Base-by-base conservation (phyloP, 192 early-diverging fungal genomes). In the Mortierella hygrophila region DNA sequence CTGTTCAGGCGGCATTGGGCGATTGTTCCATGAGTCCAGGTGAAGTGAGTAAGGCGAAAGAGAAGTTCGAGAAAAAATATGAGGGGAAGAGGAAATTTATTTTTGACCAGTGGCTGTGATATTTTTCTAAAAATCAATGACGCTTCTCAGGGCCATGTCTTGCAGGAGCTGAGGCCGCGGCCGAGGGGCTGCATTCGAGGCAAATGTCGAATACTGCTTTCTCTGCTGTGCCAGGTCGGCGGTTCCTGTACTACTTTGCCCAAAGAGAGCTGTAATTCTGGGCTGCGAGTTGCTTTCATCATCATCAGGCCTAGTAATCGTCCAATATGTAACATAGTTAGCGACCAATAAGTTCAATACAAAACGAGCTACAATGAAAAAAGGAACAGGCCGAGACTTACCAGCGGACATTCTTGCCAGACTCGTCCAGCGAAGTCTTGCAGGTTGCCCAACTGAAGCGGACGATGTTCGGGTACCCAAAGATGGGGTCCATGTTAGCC, bases 381-480 rank as follows among this genome's bases (percentile, higher is more conserved):
- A 40, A 40, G 6, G 38, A 40, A 40, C 29, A 77, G 52, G 8
- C 10, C 6, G 5, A 5, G 6, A 74, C 78, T 68, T 90, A 91
- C 94, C 95, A 96, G 29, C 70, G 89, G 15, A 95, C 92, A 15
- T 52, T 57, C 20, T 90, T 91, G 6, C 89, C 92, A 6, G 91
- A 80, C 29, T 94, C 93, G 20, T 95, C 92, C 44, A 98, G 84
- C 49, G 94, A 76, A 29, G 94, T 97, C 3, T 87, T 93, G 76
- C 93, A 93, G 23, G 99, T 99, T 2, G 94, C 91, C 98, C 99
- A 99, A 75, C 96, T 97, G 89, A 99, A 99, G 20, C 99, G 93
- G 16, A 98, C 94, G 38, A 99, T 88, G 15, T 91, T 92, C 0
- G 99, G 99, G 86, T 92, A 99, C 0, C 97, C 99, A 92, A 99